These are phyloP conservation scores for Aspergillus sclerotioniger DNA, from an alignment of 495 filamentous ascomycete species.

Conservation along the genomic window DNA sequence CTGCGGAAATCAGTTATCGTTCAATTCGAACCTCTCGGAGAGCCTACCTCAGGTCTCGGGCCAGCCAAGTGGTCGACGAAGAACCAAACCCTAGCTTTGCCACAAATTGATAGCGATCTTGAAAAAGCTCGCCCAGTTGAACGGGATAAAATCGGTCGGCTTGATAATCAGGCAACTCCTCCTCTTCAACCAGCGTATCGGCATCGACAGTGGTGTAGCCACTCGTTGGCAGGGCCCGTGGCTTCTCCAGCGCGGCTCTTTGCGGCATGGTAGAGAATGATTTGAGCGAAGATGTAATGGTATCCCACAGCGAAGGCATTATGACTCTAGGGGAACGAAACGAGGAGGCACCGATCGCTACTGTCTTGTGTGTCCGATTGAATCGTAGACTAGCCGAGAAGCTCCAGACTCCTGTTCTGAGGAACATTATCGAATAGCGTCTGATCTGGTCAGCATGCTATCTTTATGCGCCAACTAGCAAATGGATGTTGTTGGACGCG, in stretches of 20 bases:
- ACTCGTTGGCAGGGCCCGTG: constrained; percentile 17
- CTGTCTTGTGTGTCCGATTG: constrained; percentile 12
- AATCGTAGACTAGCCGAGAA: constrained; percentile 11
- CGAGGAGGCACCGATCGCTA: constrained; percentile 9
- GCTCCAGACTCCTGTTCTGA: constrained; percentile 11
- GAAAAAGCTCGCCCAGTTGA: constrained; percentile 45
- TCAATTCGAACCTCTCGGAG: constrained; percentile 3
- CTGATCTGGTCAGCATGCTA: constrained; percentile 11
- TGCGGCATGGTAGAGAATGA: constrained; percentile 11
- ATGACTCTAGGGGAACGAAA: constrained; percentile 14
- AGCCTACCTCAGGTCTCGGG: constrained; percentile 42
- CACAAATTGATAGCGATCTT: constrained; percentile 49
- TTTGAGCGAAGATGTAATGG: constrained; percentile 11
- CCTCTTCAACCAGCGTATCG: constrained; percentile 37
- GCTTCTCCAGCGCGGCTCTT: constrained; percentile 15
- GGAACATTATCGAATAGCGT: constrained; percentile 10
- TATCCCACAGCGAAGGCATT: constrained; percentile 12
- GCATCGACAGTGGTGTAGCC: constrained; percentile 14
- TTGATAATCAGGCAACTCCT: constrained; percentile 41
- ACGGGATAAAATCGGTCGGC: constrained; percentile 49
- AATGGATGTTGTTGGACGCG: constrained; percentile 11
- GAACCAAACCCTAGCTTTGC: constrained; percentile 54
- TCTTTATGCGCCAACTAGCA: constrained; percentile 11
- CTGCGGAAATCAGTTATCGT: constrained; percentile 19
- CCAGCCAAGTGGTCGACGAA: constrained; percentile 52